Evolutionary conservation across 495 filamentous ascomycete species (phyloP), one percentile per base, ranked within the genome.

Genomic region (Venustampulla echinocandica): DNA sequence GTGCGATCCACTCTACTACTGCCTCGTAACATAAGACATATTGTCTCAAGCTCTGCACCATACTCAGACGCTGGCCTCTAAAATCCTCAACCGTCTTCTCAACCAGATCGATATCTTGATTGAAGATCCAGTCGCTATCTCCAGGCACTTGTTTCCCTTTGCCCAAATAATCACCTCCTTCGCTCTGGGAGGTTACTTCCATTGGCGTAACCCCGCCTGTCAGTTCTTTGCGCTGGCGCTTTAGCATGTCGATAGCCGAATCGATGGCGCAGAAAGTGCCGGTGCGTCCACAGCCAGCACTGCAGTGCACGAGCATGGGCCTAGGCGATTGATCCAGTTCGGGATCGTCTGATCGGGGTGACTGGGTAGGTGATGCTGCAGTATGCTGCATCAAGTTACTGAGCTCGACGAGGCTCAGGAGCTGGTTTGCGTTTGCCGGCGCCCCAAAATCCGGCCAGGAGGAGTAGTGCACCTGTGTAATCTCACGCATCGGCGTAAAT

Each of bases 1-100:
- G 51, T 17, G 38, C 32, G 14, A 89, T 64, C 92, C 92, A 98
- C 64, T 97, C 92, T 33, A 95, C 66, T 6, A 96, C 75, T 21
- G 84, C 93, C 65, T 98, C 92, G 61, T 98, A 98, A 59, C 92
- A 98, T 30, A 98, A 75, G 44, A 95, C 90, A 64, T 82, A 98
- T 64, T 98, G 92, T 50, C 87, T 77, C 50, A 98, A 68, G 54
- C 84, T 95, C 65, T 98, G 92, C 44, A 98, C 90, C 92, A 97
- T 97, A 66, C 88, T 95, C 5, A 95, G 64, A 46, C 92, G 69
- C 65, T 98, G 93, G 6, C 70, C 71, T 24, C 92, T 73, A 58
- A 98, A 93, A 58, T 96, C 87, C 52, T 87, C 81, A 3, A 98
- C 90, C 0, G 87, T 89, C 58, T 79, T 81, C 45, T 81, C 79